These are phyloP conservation scores for Heterobasidion irregulare DNA, from an alignment of 1,284 basidiomycete species.

Conservation along the genomic window DNA sequence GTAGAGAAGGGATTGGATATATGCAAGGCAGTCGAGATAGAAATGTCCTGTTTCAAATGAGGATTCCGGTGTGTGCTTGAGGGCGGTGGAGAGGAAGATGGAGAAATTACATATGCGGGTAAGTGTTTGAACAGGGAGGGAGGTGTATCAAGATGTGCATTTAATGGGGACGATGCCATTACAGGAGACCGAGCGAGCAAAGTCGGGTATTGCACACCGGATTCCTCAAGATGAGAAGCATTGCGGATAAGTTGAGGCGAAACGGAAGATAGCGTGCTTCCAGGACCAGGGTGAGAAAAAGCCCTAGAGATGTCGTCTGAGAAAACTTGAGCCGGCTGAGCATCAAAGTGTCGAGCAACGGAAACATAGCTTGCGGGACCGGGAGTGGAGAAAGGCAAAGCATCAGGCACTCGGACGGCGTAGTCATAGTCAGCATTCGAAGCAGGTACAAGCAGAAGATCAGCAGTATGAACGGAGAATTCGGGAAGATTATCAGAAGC, in stretches of 20 bases:
- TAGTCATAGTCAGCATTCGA: background rate
- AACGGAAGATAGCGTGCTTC: background rate
- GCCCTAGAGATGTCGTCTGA: background rate
- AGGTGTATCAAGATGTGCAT: background rate
- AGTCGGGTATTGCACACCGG: background rate
- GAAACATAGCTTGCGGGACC: conserved; percentile 15
- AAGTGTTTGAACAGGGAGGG: background rate
- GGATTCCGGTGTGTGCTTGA: background rate
- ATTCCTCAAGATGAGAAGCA: background rate
- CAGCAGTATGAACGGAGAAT: background rate
- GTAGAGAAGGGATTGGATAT: conserved; percentile 9
- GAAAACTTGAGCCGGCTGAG: background rate
- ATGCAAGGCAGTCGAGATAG: conserved; percentile 26
- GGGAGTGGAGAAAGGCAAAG: conserved; percentile 27
- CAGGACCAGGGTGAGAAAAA: background rate
- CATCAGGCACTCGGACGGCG: background rate
- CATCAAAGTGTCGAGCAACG: background rate
- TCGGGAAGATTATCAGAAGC: background rate
- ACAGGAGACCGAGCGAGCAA: background rate
- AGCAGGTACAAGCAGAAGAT: background rate
- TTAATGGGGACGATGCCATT: background rate
- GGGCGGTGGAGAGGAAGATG: background rate
- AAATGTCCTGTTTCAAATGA: conserved; percentile 15
- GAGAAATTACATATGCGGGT: background rate
- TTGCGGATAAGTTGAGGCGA: background rate